A percentile compares a stretch with the other conserved stretches of the same genome.
Evolutionary conservation across 768 basidiomycete genomes (phyloP).

Genomic region (Zangia roseola): DNA sequence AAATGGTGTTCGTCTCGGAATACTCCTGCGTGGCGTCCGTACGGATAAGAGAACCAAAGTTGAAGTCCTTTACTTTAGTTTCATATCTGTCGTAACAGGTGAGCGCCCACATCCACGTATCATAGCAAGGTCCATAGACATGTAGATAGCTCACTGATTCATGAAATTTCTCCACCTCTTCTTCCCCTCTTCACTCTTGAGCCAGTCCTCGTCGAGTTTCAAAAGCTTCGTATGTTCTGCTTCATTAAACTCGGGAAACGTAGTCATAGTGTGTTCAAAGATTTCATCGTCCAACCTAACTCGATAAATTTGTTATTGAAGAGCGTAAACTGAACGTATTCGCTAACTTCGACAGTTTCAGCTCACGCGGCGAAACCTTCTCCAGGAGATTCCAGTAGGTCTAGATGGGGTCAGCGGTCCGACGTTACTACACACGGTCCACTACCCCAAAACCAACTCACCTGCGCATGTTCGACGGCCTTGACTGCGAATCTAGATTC

Average conservation of each 20-base stretch:
- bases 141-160: conserved; percentile 46
- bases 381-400: conserved; percentile 95
- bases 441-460: conserved; percentile 33
- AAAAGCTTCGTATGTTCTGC: conserved; percentile 45
- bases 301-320: conserved; percentile 17
- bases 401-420: conserved; percentile 38
- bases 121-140: neutral
- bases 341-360: conserved; percentile 79
- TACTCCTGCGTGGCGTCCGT: conserved; percentile 80
- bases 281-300: conserved; percentile 88
- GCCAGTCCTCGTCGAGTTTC: conserved; percentile 83
- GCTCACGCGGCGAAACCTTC: conserved; percentile 69
- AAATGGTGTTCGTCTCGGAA: conserved; percentile 89
- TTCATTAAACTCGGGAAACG: conserved; percentile 78
- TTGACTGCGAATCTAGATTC: conserved; percentile 54
- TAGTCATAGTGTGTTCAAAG: conserved; percentile 65
- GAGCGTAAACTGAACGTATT: conserved; percentile 1
- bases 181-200: conserved; percentile 89
- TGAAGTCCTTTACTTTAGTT: conserved; percentile 87
- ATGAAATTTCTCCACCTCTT: conserved; percentile 90
- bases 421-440: conserved; percentile 4
- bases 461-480: conserved; percentile 96
- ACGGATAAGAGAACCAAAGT: conserved; percentile 94
- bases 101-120: conserved; percentile 6
- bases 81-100: conserved; percentile 60